These are phyloP conservation scores for Cylindricascospora bacillispora DNA, from an alignment of 1,139 yeast species.

Conservation along the genomic window DNA sequence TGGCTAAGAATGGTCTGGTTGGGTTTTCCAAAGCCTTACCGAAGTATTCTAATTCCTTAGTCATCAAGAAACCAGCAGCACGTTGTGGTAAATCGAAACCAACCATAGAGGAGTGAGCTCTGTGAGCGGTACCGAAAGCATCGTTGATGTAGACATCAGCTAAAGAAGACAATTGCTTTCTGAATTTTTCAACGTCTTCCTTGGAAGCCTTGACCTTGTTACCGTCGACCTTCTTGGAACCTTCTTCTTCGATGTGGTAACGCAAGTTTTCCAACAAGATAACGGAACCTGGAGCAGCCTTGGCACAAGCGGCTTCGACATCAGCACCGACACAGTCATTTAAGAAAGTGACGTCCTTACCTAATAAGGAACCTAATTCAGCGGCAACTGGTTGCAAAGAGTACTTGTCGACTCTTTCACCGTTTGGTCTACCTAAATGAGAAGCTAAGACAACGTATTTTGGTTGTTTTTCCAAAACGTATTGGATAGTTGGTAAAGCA, in stretches of 20 bases:
- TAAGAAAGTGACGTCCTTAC: slow-evolving; percentile 61
- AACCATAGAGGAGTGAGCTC: slow-evolving; percentile 98
- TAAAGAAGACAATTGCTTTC: slow-evolving; percentile 71
- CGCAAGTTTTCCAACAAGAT: slow-evolving; percentile 89
- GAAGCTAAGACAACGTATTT: slow-evolving; percentile 85
- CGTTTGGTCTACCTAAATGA: slow-evolving; percentile 97
- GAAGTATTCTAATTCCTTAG: slow-evolving; percentile 90
- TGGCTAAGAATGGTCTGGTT: slow-evolving; percentile 91
- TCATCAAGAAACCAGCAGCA: slow-evolving; percentile 95
- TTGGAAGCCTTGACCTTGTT: slow-evolving; percentile 80
- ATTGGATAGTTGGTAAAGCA: slow-evolving; percentile 91
- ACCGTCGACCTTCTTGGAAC: slow-evolving; percentile 82
- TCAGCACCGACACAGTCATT: slow-evolving; percentile 80
- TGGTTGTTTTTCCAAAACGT: slow-evolving; percentile 81
- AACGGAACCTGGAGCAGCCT: slow-evolving; percentile 49
- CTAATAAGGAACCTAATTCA: slow-evolving; percentile 67
- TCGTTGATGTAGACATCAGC: slow-evolving; percentile 96
- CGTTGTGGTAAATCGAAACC: slow-evolving; percentile 86
- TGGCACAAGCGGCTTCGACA: slow-evolving; percentile 64
- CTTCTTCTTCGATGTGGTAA: slow-evolving; percentile 95
- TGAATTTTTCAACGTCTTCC: slow-evolving; percentile 72
- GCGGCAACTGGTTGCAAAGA: slow-evolving; percentile 85
- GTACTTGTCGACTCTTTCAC: slow-evolving; percentile 69
- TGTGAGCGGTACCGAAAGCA: slow-evolving; percentile 98
- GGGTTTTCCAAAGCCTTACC: slow-evolving; percentile 97